Conservation (phyloP, 2,329 filamentous ascomycete species). For the Daldinia sp. region DNA sequence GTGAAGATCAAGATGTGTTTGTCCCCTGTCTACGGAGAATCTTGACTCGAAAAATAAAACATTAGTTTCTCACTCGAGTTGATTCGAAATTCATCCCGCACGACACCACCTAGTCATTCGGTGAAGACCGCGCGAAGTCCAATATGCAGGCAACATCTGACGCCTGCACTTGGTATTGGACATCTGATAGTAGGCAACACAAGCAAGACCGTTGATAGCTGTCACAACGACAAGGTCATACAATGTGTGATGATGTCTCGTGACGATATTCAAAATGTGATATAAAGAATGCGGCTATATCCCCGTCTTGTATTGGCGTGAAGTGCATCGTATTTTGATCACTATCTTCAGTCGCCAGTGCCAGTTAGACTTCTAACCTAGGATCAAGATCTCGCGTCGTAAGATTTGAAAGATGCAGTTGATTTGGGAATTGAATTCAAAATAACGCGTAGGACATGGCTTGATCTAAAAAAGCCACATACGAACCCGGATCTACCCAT, state of each 20-base stretch:
- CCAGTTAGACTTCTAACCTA: neutral
- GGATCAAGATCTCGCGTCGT: neutral
- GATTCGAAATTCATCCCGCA: neutral
- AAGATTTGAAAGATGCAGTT: neutral
- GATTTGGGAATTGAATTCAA: neutral
- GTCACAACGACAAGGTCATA: slow-evolving; percentile 24
- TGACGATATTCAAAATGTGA: slow-evolving; percentile 17
- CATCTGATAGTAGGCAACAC: neutral
- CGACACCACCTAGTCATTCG: slow-evolving; percentile 4
- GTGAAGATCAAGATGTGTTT: neutral
- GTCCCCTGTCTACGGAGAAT: neutral
- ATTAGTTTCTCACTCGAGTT: slow-evolving; percentile 19
- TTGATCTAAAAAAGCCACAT: neutral
- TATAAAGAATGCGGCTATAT: neutral
- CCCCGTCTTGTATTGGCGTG: neutral
- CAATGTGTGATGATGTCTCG: slow-evolving; percentile 25
- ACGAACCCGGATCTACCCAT: neutral
- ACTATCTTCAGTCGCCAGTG: neutral
- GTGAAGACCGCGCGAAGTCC: neutral
- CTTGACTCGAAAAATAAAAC: slow-evolving; percentile 8
- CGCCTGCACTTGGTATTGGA: slow-evolving; percentile 17
- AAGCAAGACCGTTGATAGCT: slow-evolving; percentile 9
- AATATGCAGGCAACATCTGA: slow-evolving; percentile 6
- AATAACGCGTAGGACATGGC: neutral
- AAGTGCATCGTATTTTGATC: neutral